phyloP scores from a whole-genome alignment of 164 flowering plant species.

The Chimonanthus praecox region DNA sequence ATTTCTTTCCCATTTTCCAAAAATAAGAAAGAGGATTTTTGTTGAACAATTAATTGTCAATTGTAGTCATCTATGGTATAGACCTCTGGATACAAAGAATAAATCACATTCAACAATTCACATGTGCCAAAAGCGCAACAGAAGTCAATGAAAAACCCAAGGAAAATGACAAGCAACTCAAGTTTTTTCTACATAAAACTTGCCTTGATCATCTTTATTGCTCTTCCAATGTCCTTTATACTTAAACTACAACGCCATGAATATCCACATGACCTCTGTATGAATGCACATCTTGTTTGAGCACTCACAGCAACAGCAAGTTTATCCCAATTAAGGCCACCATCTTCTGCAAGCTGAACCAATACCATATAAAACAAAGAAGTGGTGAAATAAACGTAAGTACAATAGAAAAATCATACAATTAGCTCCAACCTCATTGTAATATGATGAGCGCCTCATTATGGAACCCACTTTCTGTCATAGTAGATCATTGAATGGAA shows the following conservation, averaged over 20 bases:
- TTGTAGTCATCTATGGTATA: no score
- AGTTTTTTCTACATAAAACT: not conserved
- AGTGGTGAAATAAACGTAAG: not conserved
- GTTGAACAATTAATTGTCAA: no score
- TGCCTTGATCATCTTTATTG: conserved; percentile 72
- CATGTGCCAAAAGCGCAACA: no score
- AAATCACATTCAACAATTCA: no score
- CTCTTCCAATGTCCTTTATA: conserved; percentile 65
- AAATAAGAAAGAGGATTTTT: no score
- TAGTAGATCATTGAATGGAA: not conserved
- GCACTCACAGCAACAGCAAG: conserved; percentile 50
- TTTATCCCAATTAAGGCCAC: conserved; percentile 72
- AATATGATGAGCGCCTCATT: not conserved
- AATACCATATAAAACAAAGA: not conserved
- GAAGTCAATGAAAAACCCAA: no score
- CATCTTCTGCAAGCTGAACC: conserved; percentile 71
- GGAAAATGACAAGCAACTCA: no score
- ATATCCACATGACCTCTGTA: conserved; percentile 91
- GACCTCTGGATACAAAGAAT: no score
- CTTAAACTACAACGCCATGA: conserved; percentile 85
- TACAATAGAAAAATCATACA: no score
- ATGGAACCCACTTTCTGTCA: no score
- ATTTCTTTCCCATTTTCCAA: no score
- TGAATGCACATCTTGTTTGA: conserved; percentile 78
- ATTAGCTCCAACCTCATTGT: not conserved